These are phyloP conservation scores for Lachancea fermentati DNA, from an alignment of 805 yeast species.

Conservation along the genomic window DNA sequence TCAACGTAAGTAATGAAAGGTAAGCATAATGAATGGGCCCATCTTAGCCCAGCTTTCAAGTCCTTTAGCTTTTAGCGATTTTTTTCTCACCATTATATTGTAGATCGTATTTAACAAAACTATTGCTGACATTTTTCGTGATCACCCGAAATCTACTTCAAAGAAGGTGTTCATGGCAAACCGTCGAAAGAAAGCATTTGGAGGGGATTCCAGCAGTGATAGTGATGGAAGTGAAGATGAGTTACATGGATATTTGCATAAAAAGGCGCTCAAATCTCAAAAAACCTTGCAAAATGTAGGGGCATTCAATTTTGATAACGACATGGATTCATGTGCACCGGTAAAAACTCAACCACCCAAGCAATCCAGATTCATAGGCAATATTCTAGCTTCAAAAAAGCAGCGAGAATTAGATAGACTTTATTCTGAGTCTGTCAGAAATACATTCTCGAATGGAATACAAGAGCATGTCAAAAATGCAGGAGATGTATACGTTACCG, in stretches of 20 bases:
- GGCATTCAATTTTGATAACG: neutral
- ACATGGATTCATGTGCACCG: too few species aligned
- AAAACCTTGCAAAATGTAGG: neutral
- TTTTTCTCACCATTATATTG: too few species aligned
- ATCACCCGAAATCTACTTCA: neutral
- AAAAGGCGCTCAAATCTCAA: neutral
- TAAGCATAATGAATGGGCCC: too few species aligned
- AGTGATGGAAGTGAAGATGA: conserved; percentile 45
- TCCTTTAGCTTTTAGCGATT: too few species aligned
- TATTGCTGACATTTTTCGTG: too few species aligned
- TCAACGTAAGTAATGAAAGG: too few species aligned
- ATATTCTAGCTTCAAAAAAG: conserved; percentile 40
- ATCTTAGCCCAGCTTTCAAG: too few species aligned
- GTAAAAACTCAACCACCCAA: neutral
- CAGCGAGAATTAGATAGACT: conserved; percentile 42
- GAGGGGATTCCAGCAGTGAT: conserved; percentile 27
- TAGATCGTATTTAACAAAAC: too few species aligned
- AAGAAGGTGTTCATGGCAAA: neutral
- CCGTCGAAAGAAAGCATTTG: conserved; percentile 6
- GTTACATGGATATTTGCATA: neutral
- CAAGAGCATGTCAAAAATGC: conserved; percentile 37
- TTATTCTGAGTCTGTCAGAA: conserved; percentile 35
- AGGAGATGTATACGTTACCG: conserved; percentile 44
- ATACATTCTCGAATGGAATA: conserved; percentile 34
- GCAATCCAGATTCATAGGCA: conserved; percentile 34